These are phyloP conservation scores for Talaromyces amestolkiae DNA, from an alignment of 2,329 filamentous ascomycete genomes.

Conservation along the genomic window DNA sequence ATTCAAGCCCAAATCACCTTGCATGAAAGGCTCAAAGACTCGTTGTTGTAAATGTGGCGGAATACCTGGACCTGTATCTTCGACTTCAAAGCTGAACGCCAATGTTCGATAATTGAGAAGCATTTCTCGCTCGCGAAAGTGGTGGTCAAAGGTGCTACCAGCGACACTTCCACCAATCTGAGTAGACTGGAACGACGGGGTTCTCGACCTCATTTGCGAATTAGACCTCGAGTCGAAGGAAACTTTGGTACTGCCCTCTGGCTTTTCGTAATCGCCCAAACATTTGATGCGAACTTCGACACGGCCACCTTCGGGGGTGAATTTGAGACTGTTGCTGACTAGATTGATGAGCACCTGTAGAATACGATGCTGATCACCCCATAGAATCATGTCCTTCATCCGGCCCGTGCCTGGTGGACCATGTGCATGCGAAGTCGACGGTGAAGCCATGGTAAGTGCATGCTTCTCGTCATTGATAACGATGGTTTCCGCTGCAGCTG, in stretches of 20 bases:
- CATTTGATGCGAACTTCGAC: conserved; percentile 77
- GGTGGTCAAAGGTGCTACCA: conserved; percentile 10
- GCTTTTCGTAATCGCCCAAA: conserved; percentile 34
- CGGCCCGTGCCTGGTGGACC: conserved; percentile 66
- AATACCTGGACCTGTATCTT: conserved; percentile 86
- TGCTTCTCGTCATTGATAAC: conserved; percentile 21
- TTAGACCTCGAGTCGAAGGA: conserved; percentile 36
- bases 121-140: conserved; percentile 30
- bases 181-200: conserved; percentile 18
- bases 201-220: conserved; percentile 20
- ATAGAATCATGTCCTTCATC: conserved; percentile 80
- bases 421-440: conserved; percentile 48
- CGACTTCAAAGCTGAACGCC: conserved; percentile 81
- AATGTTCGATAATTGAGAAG: conserved; percentile 64
- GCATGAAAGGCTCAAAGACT: conserved; percentile 92
- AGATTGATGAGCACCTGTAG: conserved; percentile 78
- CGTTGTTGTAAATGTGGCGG: conserved; percentile 71
- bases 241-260: conserved; percentile 48
- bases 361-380: conserved; percentile 90
- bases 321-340: conserved; percentile 88
- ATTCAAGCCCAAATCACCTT: conserved; percentile 84
- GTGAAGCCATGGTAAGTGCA: conserved; percentile 25
- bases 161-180: conserved; percentile 27
- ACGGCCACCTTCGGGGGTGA: conserved; percentile 73
- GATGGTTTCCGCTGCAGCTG: conserved; percentile 30